Conservation (phyloP, 768 basidiomycete genomes). For the Asterophora lycoperdoides region DNA sequence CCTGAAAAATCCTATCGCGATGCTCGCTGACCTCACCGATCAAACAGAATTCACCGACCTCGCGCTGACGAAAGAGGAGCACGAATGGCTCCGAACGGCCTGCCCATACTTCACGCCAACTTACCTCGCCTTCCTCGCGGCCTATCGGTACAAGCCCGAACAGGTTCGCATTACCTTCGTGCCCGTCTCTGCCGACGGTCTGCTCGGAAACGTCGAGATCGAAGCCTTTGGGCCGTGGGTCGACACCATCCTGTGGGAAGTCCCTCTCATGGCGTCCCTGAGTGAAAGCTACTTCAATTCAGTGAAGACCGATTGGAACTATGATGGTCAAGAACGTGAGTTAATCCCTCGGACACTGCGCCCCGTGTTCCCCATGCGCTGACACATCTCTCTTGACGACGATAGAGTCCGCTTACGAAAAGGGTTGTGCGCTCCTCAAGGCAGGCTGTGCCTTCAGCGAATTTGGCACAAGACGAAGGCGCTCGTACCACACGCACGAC, state of each 20-base stretch:
- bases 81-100: slow-evolving; percentile 53
- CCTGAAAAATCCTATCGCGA: neutral
- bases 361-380: neutral
- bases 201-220: slow-evolving; percentile 66
- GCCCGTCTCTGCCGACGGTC: slow-evolving; percentile 47
- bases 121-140: slow-evolving; percentile 75
- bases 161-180: slow-evolving; percentile 66
- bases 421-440: slow-evolving; percentile 59
- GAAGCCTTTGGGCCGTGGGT: slow-evolving; percentile 69
- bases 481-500: slow-evolving; percentile 74
- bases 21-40: slow-evolving; percentile 2
- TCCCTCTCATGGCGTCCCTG: slow-evolving; percentile 88
- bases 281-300: slow-evolving; percentile 85
- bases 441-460: slow-evolving; percentile 75
- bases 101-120: slow-evolving; percentile 71
- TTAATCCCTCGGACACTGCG: slow-evolving; percentile 3
- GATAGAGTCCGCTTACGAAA: slow-evolving; percentile 67
- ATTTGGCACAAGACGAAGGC: slow-evolving; percentile 80
- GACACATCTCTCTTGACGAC: neutral
- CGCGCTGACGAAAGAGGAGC: slow-evolving; percentile 55
- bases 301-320: slow-evolving; percentile 76
- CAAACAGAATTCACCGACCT: slow-evolving; percentile 76
- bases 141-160: slow-evolving; percentile 68
- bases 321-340: slow-evolving; percentile 76
- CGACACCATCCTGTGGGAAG: slow-evolving; percentile 92